Conservation (phyloP, 2,329 filamentous ascomycete genomes). For the Ustilaginoidea virens region DNA sequence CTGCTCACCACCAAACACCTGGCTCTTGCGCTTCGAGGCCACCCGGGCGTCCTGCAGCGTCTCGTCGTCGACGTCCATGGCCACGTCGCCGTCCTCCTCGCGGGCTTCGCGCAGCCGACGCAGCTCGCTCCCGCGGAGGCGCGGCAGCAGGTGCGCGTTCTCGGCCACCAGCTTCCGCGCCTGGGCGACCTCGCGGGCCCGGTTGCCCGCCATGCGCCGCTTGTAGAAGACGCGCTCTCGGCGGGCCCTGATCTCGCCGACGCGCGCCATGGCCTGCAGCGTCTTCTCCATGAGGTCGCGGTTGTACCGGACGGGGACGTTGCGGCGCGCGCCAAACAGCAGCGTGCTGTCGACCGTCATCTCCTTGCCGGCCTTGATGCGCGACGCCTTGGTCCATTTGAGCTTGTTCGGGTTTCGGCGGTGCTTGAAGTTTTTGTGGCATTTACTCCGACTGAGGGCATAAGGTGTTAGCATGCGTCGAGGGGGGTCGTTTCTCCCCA, state of each 20-base stretch:
- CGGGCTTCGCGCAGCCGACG: conserved; percentile 40
- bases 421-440: conserved; percentile 75
- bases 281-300: conserved; percentile 79
- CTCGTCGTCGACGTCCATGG: conserved; percentile 27
- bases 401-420: conserved; percentile 95
- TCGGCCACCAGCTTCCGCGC: conserved; percentile 81
- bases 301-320: conserved; percentile 92
- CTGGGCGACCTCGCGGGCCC: conserved; percentile 60
- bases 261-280: conserved; percentile 79
- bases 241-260: conserved; percentile 68
- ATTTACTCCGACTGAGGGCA: conserved; percentile 23
- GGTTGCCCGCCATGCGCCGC: conserved; percentile 83
- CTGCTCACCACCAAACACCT: conserved; percentile 28
- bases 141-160: conserved; percentile 83
- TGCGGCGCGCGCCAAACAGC: conserved; percentile 81
- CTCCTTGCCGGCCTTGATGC: conserved; percentile 62
- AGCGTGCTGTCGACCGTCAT: conserved; percentile 92
- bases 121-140: conserved; percentile 49
- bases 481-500: background rate
- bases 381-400: conserved; percentile 93
- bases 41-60: conserved; percentile 9
- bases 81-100: conserved; percentile 29
- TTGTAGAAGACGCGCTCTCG: conserved; percentile 90
- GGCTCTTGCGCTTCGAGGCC: conserved; percentile 14
- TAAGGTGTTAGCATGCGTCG: background rate